Base-by-base conservation (phyloP, 352 stramenopile species). In the Globisporangium megalacanthum region DNA sequence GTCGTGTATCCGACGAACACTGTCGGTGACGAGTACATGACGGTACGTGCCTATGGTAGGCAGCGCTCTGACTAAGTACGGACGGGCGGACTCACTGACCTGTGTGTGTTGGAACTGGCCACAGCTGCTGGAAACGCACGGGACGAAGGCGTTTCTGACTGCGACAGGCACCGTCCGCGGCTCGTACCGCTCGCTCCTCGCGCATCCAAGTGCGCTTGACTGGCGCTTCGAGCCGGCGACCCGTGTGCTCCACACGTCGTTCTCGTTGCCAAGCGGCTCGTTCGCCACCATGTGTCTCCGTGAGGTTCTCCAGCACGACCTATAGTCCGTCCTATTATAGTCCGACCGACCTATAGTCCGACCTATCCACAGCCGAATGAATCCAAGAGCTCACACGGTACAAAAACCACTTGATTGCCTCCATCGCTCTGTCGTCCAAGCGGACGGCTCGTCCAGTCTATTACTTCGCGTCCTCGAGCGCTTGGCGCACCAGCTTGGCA, bases 401-500 rank as follows among this genome's bases (percentile, higher is more conserved):
- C 15, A 22, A 17, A 22, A 17, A 29, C 25, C 25, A 29, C 25
- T 29, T 29, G 2, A 29, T 29, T 29, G 25, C 25, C 25, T 29
- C 25, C 25, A 29, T 29, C 25, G 14, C 25, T 4, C 25, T 4
- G 25, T 29, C 25, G 25, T 29, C 25, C 25, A 29, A 29, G 25
- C 25, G 6, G n/a, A n/a, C 41, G 6, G n/a, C 11, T 15, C 33
- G 11, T 11, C 15, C 51, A 44, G 15, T 64, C 56, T 65, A 66
- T 58, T 70, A 15, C 49, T 79, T 73, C 56, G 52, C 71, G 60
- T 88, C 70, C 56, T 89, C 82, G 10, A 96, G 74, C 61, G 82
- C 80, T 60, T 95, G 80, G 53, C 88, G 87, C 60, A 96, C 77
- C 47, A 96, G 79, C 73, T 96, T 96, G 33, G 88, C 88, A 31